Evolutionary conservation across 2,329 filamentous ascomycete species (phyloP).

Genomic region (Curvularia sp.): DNA sequence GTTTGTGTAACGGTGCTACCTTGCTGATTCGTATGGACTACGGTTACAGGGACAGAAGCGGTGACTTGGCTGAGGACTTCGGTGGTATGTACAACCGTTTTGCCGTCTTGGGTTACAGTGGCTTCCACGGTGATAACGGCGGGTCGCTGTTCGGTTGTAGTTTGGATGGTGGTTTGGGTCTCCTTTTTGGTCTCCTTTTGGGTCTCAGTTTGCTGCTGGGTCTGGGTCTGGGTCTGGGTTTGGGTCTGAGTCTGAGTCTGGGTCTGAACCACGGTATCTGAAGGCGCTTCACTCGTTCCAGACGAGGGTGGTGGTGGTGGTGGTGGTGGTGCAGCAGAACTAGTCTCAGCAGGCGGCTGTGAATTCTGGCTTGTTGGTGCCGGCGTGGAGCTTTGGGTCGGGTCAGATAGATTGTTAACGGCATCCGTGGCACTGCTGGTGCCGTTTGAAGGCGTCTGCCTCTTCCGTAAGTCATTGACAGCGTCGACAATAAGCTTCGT

Average conservation of each 20-base stretch:
- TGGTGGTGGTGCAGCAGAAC: conserved; percentile 5
- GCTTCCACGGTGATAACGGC: conserved; percentile 50
- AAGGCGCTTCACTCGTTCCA: background rate
- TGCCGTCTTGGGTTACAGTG: conserved; percentile 52
- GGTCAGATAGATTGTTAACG: conserved; percentile 1
- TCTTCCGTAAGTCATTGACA: conserved; percentile 57
- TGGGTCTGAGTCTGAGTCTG: conserved; percentile 10
- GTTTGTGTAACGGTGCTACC: conserved; percentile 50
- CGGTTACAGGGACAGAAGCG: conserved; percentile 48
- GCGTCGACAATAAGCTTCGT: conserved; percentile 70
- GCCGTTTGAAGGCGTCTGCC: conserved; percentile 48
- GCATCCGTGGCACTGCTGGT: conserved; percentile 23
- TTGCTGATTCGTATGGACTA: conserved; percentile 51
- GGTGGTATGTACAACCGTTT: conserved; percentile 47
- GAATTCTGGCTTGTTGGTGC: conserved; percentile 16
- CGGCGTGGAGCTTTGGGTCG: conserved; percentile 6
- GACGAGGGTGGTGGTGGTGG: background rate
- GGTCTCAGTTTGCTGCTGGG: background rate
- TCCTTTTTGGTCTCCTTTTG: conserved; percentile 3
- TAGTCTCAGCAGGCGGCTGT: conserved; percentile 13
- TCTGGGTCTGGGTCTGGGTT: background rate
- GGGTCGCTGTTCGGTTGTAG: conserved; percentile 25
- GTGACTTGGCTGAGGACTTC: conserved; percentile 52
- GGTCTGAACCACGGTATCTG: conserved; percentile 7
- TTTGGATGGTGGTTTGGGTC: conserved; percentile 11